These are phyloP conservation scores for Paecilomyces niveus DNA, from an alignment of 2,329 filamentous ascomycete species.

Conservation along the genomic window DNA sequence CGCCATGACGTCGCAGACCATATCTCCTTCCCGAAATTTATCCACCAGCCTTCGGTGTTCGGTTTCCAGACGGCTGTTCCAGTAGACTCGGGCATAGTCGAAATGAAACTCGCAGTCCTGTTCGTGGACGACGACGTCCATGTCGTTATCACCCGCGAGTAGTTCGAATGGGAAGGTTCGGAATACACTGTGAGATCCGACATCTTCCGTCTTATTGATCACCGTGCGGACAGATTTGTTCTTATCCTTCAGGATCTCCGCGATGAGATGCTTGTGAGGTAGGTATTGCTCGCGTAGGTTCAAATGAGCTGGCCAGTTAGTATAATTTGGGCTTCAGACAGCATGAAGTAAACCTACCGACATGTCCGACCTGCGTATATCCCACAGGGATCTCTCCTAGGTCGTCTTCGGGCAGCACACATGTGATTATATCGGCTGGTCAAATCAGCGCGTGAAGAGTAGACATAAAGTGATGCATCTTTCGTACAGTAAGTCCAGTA, in stretches of 20 bases:
- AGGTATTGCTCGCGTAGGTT: slow-evolving; percentile 79
- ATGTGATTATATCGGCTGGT: slow-evolving; percentile 70
- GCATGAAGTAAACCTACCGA: slow-evolving; percentile 48
- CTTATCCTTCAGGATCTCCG: slow-evolving; percentile 81
- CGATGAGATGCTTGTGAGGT: slow-evolving; percentile 81
- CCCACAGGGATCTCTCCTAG: slow-evolving; percentile 76
- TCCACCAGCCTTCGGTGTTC: slow-evolving; percentile 78
- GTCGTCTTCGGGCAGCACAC: slow-evolving; percentile 72
- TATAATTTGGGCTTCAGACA: slow-evolving; percentile 2
- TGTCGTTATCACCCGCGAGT: slow-evolving; percentile 69
- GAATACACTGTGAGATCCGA: slow-evolving; percentile 78
- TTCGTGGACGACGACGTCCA: slow-evolving; percentile 77
- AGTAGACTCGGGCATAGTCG: slow-evolving; percentile 95
- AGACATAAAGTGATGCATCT: background rate
- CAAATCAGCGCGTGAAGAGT: slow-evolving; percentile 1
- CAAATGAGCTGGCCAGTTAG: slow-evolving; percentile 60
- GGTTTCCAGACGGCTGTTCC: slow-evolving; percentile 85
- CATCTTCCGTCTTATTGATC: slow-evolving; percentile 90
- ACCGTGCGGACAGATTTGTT: slow-evolving; percentile 76
- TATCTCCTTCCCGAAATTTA: slow-evolving; percentile 74
- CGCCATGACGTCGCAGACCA: slow-evolving; percentile 94
- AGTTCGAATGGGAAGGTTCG: slow-evolving; percentile 92
- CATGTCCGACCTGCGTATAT: slow-evolving; percentile 83
- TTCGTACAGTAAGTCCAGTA: slow-evolving; percentile 73
- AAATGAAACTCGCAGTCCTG: slow-evolving; percentile 82